phyloP scores from a whole-genome alignment of 1,284 basidiomycete genomes.

The Singerocomus rubriflavus region DNA sequence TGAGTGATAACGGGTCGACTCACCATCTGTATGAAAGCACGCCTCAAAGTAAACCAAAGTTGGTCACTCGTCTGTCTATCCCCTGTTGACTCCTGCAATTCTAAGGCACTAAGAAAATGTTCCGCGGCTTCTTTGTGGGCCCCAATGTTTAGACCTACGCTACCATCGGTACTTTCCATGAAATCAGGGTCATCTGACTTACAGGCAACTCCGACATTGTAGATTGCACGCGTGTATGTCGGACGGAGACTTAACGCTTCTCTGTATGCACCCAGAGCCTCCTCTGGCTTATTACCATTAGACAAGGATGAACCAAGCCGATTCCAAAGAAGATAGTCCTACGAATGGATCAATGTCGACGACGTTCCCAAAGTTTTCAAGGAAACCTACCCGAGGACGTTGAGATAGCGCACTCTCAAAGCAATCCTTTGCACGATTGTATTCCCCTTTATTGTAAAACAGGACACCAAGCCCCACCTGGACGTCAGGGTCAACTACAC shows the following conservation, averaged over 20 bases:
- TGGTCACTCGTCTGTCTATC: constrained; percentile 74
- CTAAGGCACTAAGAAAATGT: constrained; percentile 92
- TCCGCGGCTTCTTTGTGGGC: constrained; percentile 96
- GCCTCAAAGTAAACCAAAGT: constrained; percentile 90
- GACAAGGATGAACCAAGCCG: constrained; percentile 92
- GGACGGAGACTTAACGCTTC: constrained; percentile 92
- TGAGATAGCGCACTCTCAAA: constrained; percentile 83
- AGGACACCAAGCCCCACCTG: constrained; percentile 93
- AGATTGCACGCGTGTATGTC: constrained; percentile 95
- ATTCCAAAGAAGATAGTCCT: constrained; percentile 98
- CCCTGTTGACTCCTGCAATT: constrained; percentile 63
- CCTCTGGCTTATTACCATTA: constrained; percentile 93
- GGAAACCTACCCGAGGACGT: constrained; percentile 58
- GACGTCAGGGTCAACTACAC: constrained; percentile 85
- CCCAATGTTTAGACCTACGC: constrained; percentile 87
- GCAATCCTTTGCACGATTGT: constrained; percentile 84
- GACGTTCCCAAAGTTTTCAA: constrained; percentile 4
- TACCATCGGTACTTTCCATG: constrained; percentile 2
- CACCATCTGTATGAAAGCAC: constrained; percentile 82
- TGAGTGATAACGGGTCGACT: constrained; percentile 21
- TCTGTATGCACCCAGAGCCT: constrained; percentile 92
- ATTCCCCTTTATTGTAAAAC: constrained; percentile 84
- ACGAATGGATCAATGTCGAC: constrained; percentile 3
- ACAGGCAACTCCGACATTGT: constrained; percentile 98
- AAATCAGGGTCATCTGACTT: constrained; percentile 27